Evolutionary conservation across 2,329 filamentous ascomycete species (phyloP).

Genomic region (Colletotrichum caudatum): DNA sequence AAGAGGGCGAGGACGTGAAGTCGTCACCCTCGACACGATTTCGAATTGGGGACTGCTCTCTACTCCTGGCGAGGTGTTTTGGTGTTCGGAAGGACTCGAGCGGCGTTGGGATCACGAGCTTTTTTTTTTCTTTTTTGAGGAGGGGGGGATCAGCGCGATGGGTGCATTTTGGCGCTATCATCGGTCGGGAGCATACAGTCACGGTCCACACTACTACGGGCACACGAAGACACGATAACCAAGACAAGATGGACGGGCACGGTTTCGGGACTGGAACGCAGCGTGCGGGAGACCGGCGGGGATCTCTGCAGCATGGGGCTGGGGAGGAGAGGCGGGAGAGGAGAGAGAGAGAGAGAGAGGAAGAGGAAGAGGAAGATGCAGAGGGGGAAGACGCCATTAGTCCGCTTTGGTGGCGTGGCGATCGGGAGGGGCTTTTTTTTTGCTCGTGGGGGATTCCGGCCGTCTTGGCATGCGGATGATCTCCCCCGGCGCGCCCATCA

Average conservation of each 20-base stretch:
- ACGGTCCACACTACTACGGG: background rate
- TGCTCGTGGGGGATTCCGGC: constrained; percentile 14
- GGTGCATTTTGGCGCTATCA: constrained; percentile 16
- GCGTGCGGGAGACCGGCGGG: background rate
- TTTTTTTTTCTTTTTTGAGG: no score
- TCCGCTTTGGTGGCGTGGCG: constrained; percentile 34
- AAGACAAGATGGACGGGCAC: background rate
- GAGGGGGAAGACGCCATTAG: constrained; percentile 2
- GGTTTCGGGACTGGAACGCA: background rate
- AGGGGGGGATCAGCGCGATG: background rate
- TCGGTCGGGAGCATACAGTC: background rate
- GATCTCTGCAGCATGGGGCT: background rate
- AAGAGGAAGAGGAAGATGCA: no score
- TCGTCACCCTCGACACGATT: background rate
- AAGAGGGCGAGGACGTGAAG: constrained; percentile 37
- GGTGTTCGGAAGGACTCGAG: background rate
- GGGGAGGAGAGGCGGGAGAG: background rate
- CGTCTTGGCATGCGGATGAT: constrained; percentile 16
- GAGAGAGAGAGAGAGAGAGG: background rate
- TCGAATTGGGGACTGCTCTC: constrained; percentile 4
- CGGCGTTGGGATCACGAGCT: background rate
- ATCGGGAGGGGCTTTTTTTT: constrained; percentile 31
- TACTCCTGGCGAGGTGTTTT: constrained; percentile 33
- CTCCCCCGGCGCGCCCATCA: background rate
- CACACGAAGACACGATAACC: constrained; percentile 12